phyloP scores from a whole-genome alignment of 1,284 basidiomycete species.

The Heterobasidion parviporum region DNA sequence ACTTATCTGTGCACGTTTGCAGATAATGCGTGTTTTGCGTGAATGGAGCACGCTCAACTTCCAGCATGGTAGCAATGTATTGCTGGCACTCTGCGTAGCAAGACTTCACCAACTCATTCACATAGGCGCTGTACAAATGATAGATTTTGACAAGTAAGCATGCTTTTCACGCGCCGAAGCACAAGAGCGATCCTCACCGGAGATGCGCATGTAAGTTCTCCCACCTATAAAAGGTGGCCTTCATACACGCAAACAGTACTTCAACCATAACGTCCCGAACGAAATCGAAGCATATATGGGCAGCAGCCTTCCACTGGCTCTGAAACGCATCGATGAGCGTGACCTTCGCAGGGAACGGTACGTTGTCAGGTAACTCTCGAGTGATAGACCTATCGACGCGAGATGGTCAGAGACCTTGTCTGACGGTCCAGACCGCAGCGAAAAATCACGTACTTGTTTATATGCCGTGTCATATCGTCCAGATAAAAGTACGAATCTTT shows the following conservation, averaged over 20 bases:
- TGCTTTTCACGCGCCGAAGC: not conserved
- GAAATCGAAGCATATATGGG: slow-evolving; percentile 20
- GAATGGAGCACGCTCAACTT: slow-evolving; percentile 25
- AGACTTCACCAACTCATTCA: slow-evolving; percentile 15
- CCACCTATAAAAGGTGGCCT: slow-evolving; percentile 22
- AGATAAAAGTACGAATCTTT: slow-evolving; percentile 15
- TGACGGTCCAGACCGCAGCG: not conserved
- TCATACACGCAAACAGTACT: slow-evolving; percentile 15
- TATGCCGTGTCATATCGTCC: slow-evolving; percentile 23
- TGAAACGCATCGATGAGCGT: slow-evolving; percentile 21
- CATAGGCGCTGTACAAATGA: slow-evolving; percentile 9
- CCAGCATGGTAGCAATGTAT: slow-evolving; percentile 20
- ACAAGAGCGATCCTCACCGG: slow-evolving; percentile 14
- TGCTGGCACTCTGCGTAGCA: slow-evolving; percentile 14
- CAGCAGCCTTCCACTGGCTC: slow-evolving; percentile 21
- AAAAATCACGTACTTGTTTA: slow-evolving; percentile 18
- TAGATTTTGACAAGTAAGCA: not conserved
- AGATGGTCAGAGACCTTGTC: not conserved
- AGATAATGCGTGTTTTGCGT: slow-evolving; percentile 35
- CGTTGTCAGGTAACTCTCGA: slow-evolving; percentile 25
- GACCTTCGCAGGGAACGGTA: slow-evolving; percentile 24
- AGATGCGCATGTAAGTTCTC: slow-evolving; percentile 19
- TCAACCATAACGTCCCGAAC: slow-evolving; percentile 15
- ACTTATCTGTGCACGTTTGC: slow-evolving; percentile 22
- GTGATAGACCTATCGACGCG: slow-evolving; percentile 17